Evolutionary conservation across 2,329 filamentous ascomycete species (phyloP).

Genomic region (Fusarium gaditjirri): DNA sequence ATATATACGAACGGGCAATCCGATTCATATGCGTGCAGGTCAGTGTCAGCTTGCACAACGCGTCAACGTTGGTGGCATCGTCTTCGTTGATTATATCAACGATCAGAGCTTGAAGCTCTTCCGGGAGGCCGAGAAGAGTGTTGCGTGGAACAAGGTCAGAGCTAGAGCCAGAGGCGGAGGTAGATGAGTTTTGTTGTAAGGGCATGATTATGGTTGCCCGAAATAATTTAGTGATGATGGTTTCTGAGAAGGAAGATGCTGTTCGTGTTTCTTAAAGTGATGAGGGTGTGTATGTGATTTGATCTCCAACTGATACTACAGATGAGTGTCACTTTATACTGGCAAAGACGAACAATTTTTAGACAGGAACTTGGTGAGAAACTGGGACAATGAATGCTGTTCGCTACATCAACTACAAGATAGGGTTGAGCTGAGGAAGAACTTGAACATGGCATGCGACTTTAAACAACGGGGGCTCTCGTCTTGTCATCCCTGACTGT

Average conservation of each 20-base stretch:
- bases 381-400: not conserved
- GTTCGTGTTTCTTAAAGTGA: not conserved
- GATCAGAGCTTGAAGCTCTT: not conserved
- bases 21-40: not conserved
- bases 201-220: not conserved
- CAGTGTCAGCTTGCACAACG: not conserved
- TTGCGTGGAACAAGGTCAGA: not conserved
- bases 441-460: not conserved
- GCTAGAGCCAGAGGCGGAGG: not conserved
- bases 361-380: not conserved
- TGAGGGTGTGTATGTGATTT: not conserved
- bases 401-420: no score
- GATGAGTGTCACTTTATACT: not conserved
- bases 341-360: not conserved
- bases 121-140: not conserved
- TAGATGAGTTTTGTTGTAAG: not conserved
- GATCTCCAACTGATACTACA: not conserved
- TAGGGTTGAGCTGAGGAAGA: no score
- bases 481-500: no score
- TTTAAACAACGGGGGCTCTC: not conserved
- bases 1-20: not conserved
- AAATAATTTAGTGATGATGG: not conserved
- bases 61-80: fast-evolving
- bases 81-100: no score
- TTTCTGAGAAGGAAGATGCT: not conserved